Conservation (phyloP, 805 yeast genomes). For the Candida nanaspora region DNA sequence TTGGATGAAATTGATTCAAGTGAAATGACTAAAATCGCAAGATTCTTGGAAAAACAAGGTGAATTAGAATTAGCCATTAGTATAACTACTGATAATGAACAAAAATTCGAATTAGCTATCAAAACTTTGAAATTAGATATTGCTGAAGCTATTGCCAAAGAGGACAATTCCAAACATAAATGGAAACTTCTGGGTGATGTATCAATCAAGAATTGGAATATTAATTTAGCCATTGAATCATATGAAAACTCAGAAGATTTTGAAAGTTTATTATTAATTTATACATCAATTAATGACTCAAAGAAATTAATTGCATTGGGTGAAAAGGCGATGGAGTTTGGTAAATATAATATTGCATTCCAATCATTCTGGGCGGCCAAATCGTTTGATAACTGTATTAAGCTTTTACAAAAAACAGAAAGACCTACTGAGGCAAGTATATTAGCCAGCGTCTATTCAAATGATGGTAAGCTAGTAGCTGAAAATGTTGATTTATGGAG, state of each 20-base stretch:
- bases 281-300: slow-evolving; percentile 73
- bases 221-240: slow-evolving; percentile 72
- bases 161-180: slow-evolving; percentile 53
- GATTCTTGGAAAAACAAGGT: slow-evolving; percentile 93
- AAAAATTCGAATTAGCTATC: slow-evolving; percentile 84
- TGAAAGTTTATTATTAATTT: slow-evolving; percentile 72
- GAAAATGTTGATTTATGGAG: slow-evolving; percentile 63
- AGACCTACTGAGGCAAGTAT: slow-evolving; percentile 82
- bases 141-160: slow-evolving; percentile 61
- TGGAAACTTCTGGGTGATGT: slow-evolving; percentile 93
- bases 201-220: slow-evolving; percentile 71
- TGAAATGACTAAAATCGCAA: slow-evolving; percentile 71
- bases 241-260: slow-evolving; percentile 75
- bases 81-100: slow-evolving; percentile 81
- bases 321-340: slow-evolving; percentile 55
- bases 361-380: slow-evolving; percentile 87
- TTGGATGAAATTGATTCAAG: slow-evolving; percentile 56
- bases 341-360: slow-evolving; percentile 86
- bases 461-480: slow-evolving; percentile 31
- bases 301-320: slow-evolving; percentile 59
- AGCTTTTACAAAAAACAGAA: slow-evolving; percentile 58
- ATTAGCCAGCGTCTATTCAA: slow-evolving; percentile 66
- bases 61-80: slow-evolving; percentile 75
- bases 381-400: slow-evolving; percentile 54
- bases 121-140: slow-evolving; percentile 62